phyloP scores from a whole-genome alignment of 1,284 basidiomycete genomes.

The Ganoderma meredithae region DNA sequence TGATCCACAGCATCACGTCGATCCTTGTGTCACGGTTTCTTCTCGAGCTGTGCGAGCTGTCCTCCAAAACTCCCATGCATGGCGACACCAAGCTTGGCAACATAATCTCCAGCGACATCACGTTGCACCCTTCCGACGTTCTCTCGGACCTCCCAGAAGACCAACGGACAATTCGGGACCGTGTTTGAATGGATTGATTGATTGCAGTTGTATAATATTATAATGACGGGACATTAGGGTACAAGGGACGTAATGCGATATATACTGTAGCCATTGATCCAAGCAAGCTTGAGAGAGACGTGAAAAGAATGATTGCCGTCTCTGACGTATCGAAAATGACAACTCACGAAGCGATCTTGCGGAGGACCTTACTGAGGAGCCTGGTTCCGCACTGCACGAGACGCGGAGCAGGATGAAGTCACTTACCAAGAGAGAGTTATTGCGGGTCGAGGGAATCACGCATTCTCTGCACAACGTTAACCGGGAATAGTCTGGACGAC shows the following conservation, averaged over 20 bases:
- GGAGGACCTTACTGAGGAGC: too few species aligned
- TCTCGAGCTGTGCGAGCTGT: slow-evolving; percentile 1
- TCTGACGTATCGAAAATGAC: too few species aligned
- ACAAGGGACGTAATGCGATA: not conserved
- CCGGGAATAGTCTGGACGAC: too few species aligned
- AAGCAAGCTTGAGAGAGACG: too few species aligned
- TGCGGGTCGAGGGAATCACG: too few species aligned
- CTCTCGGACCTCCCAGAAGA: slow-evolving; percentile 1
- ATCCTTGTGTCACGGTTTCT: slow-evolving; percentile 5
- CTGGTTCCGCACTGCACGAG: too few species aligned
- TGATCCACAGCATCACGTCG: not conserved
- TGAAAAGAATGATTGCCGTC: too few species aligned
- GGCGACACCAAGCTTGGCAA: not conserved
- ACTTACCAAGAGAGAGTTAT: too few species aligned
- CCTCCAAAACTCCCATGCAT: not conserved
- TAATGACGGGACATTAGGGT: not conserved
- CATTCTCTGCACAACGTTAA: too few species aligned
- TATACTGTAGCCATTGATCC: not conserved
- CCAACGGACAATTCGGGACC: not conserved
- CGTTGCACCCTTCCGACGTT: not conserved
- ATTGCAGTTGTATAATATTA: not conserved
- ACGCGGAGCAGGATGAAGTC: too few species aligned
- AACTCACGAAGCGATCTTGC: too few species aligned
- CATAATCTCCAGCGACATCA: not conserved
- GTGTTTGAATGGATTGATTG: not conserved